Base-by-base conservation (phyloP, 495 filamentous ascomycete species). In the Neurospora discreta region DNA sequence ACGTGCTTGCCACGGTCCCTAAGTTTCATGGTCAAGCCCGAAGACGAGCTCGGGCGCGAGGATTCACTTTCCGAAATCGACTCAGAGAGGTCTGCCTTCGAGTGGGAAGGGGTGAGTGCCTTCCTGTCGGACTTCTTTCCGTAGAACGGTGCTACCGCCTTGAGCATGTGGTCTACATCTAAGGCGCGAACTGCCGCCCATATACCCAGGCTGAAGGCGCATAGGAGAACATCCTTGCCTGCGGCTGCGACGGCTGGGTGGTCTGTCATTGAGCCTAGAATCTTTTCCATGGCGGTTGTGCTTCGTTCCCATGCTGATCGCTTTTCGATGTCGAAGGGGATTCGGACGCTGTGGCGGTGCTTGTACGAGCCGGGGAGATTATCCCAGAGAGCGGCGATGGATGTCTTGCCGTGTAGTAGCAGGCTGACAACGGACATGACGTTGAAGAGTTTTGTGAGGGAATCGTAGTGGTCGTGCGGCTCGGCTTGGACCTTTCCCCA, bases 121-220 rank as follows among this genome's bases (percentile, higher is more conserved):
- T 26, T 33, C 26, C 30, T 60, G 33, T 8, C 3, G 0, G 10
- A 4, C 2, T 60, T 65, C 52, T 9, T 74, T 42, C 71, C 72
- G 68, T 73, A 76, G 7, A 39, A 68, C 2, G 78, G 78, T 3
- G 75, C 69, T 9, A 72, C 69, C 0, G 74, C 78, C 38, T 71
- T 68, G 26, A 82, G 73, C 72, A 88, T 84, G 69, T 81, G 77
- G 39, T 77, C 71, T 0, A 81, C 75, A 73, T 87, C 82, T 9
- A 83, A 77, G 13, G 83, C 81, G 15, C 86, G 79, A 7, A 85
- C 79, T n/a, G 84, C 85, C 10, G 83, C 80, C 87, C 87, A 89
- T 1, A 84, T 67, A 5, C 85, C 83, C 3, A 89, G 77, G 74
- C 85, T 86, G 4, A 87, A 69, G 7, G 80, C 77, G 52, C 78